Base-by-base conservation (phyloP, 306 rosid species). In the Acmispon strigosus region DNA sequence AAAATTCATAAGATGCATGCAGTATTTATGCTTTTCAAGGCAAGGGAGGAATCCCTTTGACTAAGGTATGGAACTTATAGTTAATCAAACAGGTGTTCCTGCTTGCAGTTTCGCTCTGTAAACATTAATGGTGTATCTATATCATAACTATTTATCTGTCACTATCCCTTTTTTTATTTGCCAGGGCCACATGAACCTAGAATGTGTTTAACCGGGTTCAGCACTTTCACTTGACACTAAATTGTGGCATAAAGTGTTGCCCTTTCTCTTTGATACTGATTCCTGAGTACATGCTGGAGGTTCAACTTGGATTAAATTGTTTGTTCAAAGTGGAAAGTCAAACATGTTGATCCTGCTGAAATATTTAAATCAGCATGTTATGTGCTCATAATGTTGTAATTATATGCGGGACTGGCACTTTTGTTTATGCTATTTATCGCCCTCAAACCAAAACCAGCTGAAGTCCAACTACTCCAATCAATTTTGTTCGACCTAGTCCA, bases 1-100 rank as follows among this genome's bases (percentile, higher is more conserved):
- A 84, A 82, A 78, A 19, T 69, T 48, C 82, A 55, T 84, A 85
- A 84, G 75, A 68, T 55, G 70, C 49, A 1, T 60, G 4, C 32
- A 1, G 48, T 62, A 7, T 88, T 41, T 60, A 60, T 57, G 47
- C 62, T 66, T 50, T 14, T 3, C 62, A 47, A 63, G 15, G 61
- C 43, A 48, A 45, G 8, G 15, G 62, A 64, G 79, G 62, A 42
- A 39, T 39, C 36, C 19, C 29, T 57, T 39, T 39, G 64, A 62
- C 39, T 8, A 76, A 84, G 90, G 92, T 85, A 78, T 17, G 62
- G 69, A 49, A 63, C 47, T 60, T 19, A 39, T 10, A 27, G 20
- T 39, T 42, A 43, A 55, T 43, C 68, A 50, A 39, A 42, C 56
- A 14, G 37, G 22, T 67, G 24, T 27, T 42, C 70, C 22, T 66